These are phyloP conservation scores for Komagataella kurtzmanii DNA, from an alignment of 805 yeast species.

Conservation along the genomic window DNA sequence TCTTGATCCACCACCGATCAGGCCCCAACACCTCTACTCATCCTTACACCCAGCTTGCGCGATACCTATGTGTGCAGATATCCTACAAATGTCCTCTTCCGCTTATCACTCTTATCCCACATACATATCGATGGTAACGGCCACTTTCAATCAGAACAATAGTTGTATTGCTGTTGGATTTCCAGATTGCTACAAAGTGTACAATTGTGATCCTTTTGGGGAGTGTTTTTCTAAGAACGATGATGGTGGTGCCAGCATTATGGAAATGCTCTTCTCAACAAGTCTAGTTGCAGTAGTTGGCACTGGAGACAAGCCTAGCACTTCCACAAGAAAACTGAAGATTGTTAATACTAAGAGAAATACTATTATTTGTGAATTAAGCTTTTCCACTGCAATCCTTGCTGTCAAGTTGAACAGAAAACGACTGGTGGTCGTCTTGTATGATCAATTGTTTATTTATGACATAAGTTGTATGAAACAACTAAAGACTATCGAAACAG, in stretches of 20 bases:
- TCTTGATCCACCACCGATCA: neutral
- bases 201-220: slow-evolving; percentile 82
- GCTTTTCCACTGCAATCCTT: slow-evolving; percentile 67
- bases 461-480: slow-evolving; percentile 85
- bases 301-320: slow-evolving; percentile 51
- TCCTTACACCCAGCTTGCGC: neutral
- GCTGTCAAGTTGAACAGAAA: slow-evolving; percentile 71
- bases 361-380: slow-evolving; percentile 69
- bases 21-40: neutral
- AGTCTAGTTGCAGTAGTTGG: slow-evolving; percentile 79
- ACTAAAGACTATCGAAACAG: slow-evolving; percentile 53
- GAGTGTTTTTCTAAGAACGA: slow-evolving; percentile 26
- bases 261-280: slow-evolving; percentile 87
- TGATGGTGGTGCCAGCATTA: slow-evolving; percentile 49
- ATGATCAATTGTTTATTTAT: slow-evolving; percentile 76
- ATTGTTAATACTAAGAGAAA: slow-evolving; percentile 75
- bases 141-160: slow-evolving; percentile 83
- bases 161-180: slow-evolving; percentile 70
- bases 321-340: slow-evolving; percentile 71
- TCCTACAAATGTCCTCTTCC: neutral
- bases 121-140: neutral
- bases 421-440: slow-evolving; percentile 62
- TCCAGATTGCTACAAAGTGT: slow-evolving; percentile 53
- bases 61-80: neutral
- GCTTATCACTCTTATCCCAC: neutral